Conservation (phyloP, 1,284 basidiomycete species). For the Clitocybe nebularis region DNA sequence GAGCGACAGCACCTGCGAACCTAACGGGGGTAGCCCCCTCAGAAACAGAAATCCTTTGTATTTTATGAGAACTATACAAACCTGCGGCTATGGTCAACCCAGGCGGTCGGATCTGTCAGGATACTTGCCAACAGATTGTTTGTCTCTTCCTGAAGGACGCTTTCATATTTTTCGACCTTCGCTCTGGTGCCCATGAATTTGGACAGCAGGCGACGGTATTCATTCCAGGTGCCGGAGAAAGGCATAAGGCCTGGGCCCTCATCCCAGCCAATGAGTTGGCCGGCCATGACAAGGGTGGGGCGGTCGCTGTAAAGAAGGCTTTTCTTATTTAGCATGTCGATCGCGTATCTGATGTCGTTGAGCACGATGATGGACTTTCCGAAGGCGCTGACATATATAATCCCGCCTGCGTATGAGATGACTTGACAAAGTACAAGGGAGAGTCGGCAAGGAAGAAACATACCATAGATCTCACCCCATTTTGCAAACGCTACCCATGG, state of each 20-base stretch:
- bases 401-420: too few relatives aligned
- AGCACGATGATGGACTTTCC: not conserved
- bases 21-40: not conserved
- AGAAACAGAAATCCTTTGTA: not conserved
- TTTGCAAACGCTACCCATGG: not conserved
- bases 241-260: constrained; percentile 35
- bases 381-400: not conserved
- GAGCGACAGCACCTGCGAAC: not conserved
- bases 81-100: not conserved
- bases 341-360: not conserved
- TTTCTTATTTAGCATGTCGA: not conserved
- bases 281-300: not conserved
- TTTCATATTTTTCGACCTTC: not conserved
- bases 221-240: constrained; percentile 35
- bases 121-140: constrained; percentile 8
- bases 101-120: constrained; percentile 26
- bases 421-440: too few relatives aligned
- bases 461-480: not conserved
- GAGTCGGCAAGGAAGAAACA: too few relatives aligned
- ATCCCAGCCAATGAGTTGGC: constrained; percentile 19
- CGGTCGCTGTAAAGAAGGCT: not conserved
- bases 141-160: not conserved
- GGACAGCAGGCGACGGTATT: constrained; percentile 38
- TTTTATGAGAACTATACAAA: not conserved
- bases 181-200: constrained; percentile 14